Evolutionary conservation across 805 yeast genomes (phyloP), one percentile per base, ranked within the genome.

Genomic region (Saccharomyces cerevisiae): DNA sequence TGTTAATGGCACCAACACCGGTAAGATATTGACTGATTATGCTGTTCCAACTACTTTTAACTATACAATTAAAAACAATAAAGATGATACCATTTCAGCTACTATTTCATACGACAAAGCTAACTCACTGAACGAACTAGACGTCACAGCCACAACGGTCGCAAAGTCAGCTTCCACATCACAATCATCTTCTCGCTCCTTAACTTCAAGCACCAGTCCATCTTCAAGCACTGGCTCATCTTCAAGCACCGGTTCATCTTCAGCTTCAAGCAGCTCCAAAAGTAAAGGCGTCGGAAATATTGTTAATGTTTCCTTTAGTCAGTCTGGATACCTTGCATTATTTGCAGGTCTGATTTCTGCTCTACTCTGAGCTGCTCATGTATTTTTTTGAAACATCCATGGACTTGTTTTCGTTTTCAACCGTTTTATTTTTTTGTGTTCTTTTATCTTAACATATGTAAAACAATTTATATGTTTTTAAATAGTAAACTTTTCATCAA

Each of bases 1-100:
- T 68, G 78, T 73, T 46, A 71, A 72, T 57, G 69, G 71, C 55
- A 63, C 76, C 28, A 76, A 79, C 51, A 61, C 71, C 53, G 84
- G 84, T 56, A 52, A 70, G 31, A 62, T 80, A 29, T 62, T 79
- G 54, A 59, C 63, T n/a, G 72, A 71, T 48, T 70, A 77, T 47
- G 61, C 66, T 14, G 68, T 72, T 1, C 71, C 65, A 53, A 69
- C 72, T n/a, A 57, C 68, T 10, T 69, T 78, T 3, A 74, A 73
- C 50, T 77, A 73, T 59, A 66, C 75, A 2, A 70, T 79, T 32
- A 61, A 57, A 46, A 74, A 77, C 55, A 57, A 67, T 14, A 61
- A 70, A 29, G 77, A 73, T 47, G 59, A 64, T 13, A 66, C 56
- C 27, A 59, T 76, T 32, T 52, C 67, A 53, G 72, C 79, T 3